A percentile compares a stretch with the other conserved stretches of the same genome.
Evolutionary conservation across 257 asterid genomes (phyloP).

Genomic region (Ocimum tenuiflorum): DNA sequence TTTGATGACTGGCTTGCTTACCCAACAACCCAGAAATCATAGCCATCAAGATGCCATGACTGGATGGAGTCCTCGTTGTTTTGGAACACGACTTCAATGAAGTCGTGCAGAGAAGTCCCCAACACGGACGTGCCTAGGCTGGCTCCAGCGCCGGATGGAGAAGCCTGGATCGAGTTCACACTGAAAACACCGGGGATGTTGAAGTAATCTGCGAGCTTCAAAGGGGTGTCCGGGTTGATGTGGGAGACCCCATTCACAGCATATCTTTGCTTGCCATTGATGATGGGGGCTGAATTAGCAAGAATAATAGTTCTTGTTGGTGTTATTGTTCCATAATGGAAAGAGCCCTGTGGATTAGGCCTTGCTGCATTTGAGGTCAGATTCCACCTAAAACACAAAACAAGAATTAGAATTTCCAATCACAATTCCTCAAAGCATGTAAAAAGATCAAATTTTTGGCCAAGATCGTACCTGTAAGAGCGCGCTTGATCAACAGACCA

Average conservation of each 20-base stretch:
- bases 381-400: conserved; percentile 64
- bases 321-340: conserved; percentile 68
- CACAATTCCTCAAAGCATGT: too few species aligned
- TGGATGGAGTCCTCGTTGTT: conserved; percentile 60
- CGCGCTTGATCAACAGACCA: conserved; percentile 92
- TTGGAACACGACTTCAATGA: conserved; percentile 70
- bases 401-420: not conserved
- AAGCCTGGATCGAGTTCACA: conserved; percentile 45
- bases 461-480: conserved; percentile 50
- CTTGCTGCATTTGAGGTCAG: conserved; percentile 95
- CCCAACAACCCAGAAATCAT: conserved; percentile 98
- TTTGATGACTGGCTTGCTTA: too few species aligned
- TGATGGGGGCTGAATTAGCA: conserved; percentile 67
- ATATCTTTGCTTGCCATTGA: conserved; percentile 68
- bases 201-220: conserved; percentile 87
- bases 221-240: conserved; percentile 67
- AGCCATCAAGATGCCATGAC: conserved; percentile 93
- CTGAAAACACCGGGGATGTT: conserved; percentile 82
- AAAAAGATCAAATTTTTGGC: not conserved
- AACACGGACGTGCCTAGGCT: conserved; percentile 49
- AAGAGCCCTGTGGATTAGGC: conserved; percentile 98
- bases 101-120: conserved; percentile 70
- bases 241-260: conserved; percentile 75
- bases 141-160: conserved; percentile 50
- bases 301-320: conserved; percentile 61